phyloP scores from a whole-genome alignment of 768 basidiomycete species.

The Mycena rebaudengoi region DNA sequence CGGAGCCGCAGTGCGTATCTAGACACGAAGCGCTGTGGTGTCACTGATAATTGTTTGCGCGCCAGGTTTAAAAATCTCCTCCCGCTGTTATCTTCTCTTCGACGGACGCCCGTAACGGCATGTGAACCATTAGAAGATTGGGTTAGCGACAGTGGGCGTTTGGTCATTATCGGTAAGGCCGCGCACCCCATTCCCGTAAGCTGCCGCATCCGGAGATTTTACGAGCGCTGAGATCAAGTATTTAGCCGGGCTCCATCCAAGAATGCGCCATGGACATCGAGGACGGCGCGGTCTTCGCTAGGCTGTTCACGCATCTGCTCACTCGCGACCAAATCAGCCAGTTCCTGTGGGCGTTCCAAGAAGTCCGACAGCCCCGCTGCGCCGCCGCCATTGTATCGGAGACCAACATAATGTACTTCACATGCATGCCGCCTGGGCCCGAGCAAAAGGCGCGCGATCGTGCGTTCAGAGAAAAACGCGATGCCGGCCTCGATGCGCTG shows the following conservation, averaged over 20 bases:
- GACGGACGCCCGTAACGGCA: neutral
- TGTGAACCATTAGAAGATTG: neutral
- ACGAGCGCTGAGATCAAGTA: neutral
- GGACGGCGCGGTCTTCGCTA: conserved; percentile 67
- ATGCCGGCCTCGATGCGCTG: conserved; percentile 34
- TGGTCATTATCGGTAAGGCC: neutral
- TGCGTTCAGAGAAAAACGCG: conserved; percentile 40
- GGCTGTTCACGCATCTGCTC: conserved; percentile 64
- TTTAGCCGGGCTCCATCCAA: conserved; percentile 60
- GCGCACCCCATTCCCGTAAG: conserved; percentile 10
- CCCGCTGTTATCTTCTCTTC: neutral
- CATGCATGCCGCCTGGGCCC: conserved; percentile 53
- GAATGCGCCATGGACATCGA: conserved; percentile 62
- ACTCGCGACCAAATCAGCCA: conserved; percentile 56
- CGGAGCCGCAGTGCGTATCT: conserved; percentile 7
- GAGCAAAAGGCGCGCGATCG: conserved; percentile 53
- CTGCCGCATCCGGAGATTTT: no score
- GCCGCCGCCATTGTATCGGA: conserved; percentile 52
- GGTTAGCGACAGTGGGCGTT: neutral
- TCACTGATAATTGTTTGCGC: no score
- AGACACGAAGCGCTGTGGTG: no score
- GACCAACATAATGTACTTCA: conserved; percentile 51
- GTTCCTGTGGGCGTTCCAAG: conserved; percentile 63
- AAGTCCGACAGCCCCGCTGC: conserved; percentile 60
- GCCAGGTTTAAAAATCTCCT: neutral